A percentile compares a stretch with the other conserved stretches of the same genome.
phyloP scores from a whole-genome alignment of 495 filamentous ascomycete genomes.

The Aspergillus haitiensis region DNA sequence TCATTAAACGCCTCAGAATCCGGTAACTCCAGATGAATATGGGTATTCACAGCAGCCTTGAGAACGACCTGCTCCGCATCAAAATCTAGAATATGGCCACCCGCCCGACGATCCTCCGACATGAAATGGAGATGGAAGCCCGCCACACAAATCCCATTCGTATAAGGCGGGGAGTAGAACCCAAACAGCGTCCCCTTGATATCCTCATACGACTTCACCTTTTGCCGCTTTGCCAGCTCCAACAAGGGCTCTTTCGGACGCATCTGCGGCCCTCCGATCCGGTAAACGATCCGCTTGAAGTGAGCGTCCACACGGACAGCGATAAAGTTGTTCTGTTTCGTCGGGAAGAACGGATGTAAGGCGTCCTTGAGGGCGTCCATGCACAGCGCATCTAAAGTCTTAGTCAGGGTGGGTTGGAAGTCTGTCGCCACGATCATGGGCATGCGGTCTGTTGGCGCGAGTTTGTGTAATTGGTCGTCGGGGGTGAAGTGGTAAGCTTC shows the following conservation, averaged over 20 bases:
- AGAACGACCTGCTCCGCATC: constrained; percentile 41
- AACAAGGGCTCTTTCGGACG: constrained; percentile 37
- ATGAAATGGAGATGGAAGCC: constrained; percentile 57
- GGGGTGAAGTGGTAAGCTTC: constrained; percentile 42
- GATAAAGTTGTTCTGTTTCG: constrained; percentile 21
- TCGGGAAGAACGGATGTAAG: constrained; percentile 19
- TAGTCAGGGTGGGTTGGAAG: constrained; percentile 16
- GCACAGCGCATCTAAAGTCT: background rate
- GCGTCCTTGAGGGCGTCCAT: constrained; percentile 8
- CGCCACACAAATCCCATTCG: constrained; percentile 49
- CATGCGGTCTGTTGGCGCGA: background rate
- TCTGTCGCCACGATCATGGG: constrained; percentile 16
- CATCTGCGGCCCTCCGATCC: constrained; percentile 12
- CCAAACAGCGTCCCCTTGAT: constrained; percentile 48
- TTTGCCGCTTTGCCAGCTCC: constrained; percentile 44
- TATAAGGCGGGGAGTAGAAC: constrained; percentile 48
- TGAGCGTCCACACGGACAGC: constrained; percentile 8
- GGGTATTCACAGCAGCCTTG: constrained; percentile 30
- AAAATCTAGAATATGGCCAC: constrained; percentile 52
- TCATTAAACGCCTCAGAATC: constrained; percentile 40
- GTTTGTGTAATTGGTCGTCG: background rate
- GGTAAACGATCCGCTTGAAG: constrained; percentile 12
- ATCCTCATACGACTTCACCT: constrained; percentile 32
- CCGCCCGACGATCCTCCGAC: constrained; percentile 38
- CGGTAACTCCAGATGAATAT: constrained; percentile 42